Conservation (phyloP, 192 early-diverging fungal genomes). For the Coemansia furcata region DNA sequence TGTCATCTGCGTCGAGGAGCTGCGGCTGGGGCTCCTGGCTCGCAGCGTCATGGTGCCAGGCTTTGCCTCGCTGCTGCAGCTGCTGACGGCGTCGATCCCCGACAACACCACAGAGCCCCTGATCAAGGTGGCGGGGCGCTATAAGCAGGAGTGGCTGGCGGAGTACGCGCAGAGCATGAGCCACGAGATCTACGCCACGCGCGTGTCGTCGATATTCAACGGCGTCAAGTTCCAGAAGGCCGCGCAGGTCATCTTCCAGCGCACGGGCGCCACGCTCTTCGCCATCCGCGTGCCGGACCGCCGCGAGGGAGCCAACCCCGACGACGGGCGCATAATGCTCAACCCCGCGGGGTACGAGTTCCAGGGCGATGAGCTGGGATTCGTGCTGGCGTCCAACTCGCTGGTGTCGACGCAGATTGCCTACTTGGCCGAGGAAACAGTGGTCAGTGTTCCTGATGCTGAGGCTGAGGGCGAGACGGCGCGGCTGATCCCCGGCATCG, state of each 20-base stretch:
- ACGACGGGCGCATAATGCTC: slow-evolving; percentile 41
- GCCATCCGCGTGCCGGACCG: slow-evolving; percentile 47
- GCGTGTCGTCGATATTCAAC: slow-evolving; percentile 45
- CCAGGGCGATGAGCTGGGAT: slow-evolving; percentile 62
- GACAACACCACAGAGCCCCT: slow-evolving; percentile 48
- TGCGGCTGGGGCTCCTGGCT: slow-evolving; percentile 66
- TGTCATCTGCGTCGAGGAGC: slow-evolving; percentile 71
- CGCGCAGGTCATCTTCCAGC: slow-evolving; percentile 57
- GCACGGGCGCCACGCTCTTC: slow-evolving; percentile 61
- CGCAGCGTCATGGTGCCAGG: slow-evolving; percentile 70
- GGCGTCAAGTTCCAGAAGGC: slow-evolving; percentile 58
- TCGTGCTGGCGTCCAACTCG: slow-evolving; percentile 54
- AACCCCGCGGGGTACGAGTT: slow-evolving; percentile 61
- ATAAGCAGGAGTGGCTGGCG: slow-evolving; percentile 52
- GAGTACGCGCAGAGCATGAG: slow-evolving; percentile 62
- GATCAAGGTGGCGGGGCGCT: slow-evolving; percentile 21
- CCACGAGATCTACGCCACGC: slow-evolving; percentile 65
- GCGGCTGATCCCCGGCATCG: slow-evolving; percentile 26
- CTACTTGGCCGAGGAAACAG: slow-evolving; percentile 25
- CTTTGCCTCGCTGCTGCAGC: slow-evolving; percentile 65
- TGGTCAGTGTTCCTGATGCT: slow-evolving; percentile 10
- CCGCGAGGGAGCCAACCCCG: neutral
- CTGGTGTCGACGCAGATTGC: slow-evolving; percentile 48
- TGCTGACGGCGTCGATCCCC: slow-evolving; percentile 67
- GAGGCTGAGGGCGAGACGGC: slow-evolving; percentile 9